A percentile compares a stretch with the other conserved stretches of the same genome.
Evolutionary conservation across 2,329 filamentous ascomycete genomes (phyloP).

Genomic region (Stachybotrys echinatus): DNA sequence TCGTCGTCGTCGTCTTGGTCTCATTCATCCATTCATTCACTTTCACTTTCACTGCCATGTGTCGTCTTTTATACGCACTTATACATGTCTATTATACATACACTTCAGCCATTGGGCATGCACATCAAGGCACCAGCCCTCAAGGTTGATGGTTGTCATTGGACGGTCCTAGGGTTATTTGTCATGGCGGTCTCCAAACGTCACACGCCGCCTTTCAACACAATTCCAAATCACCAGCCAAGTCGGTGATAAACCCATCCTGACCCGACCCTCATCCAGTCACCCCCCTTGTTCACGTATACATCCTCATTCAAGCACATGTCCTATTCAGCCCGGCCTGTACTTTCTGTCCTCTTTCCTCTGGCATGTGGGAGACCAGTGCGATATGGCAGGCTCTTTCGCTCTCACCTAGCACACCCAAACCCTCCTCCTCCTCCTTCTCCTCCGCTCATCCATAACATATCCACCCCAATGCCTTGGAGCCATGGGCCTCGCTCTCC

Average conservation of each 20-base stretch:
- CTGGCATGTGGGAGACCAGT: too few relatives aligned
- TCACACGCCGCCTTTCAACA: neutral
- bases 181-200: neutral
- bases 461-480: neutral
- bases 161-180: neutral
- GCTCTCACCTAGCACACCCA: too few relatives aligned
- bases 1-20: too few relatives aligned
- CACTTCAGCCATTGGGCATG: too few relatives aligned
- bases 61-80: neutral
- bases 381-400: too few relatives aligned
- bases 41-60: neutral
- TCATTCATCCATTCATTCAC: neutral
- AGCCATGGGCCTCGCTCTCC: neutral
- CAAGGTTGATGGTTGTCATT: neutral
- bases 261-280: too few relatives aligned
- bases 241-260: neutral
- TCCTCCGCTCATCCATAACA: neutral
- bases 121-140: too few relatives aligned
- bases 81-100: too few relatives aligned
- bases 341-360: too few relatives aligned
- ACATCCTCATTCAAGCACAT: too few relatives aligned
- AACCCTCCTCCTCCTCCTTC: neutral
- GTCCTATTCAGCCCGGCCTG: too few relatives aligned
- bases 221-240: neutral
- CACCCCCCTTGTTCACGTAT: too few relatives aligned